Evolutionary conservation across 352 stramenopile genomes (phyloP).

Genomic region (Pythium periplocum): DNA sequence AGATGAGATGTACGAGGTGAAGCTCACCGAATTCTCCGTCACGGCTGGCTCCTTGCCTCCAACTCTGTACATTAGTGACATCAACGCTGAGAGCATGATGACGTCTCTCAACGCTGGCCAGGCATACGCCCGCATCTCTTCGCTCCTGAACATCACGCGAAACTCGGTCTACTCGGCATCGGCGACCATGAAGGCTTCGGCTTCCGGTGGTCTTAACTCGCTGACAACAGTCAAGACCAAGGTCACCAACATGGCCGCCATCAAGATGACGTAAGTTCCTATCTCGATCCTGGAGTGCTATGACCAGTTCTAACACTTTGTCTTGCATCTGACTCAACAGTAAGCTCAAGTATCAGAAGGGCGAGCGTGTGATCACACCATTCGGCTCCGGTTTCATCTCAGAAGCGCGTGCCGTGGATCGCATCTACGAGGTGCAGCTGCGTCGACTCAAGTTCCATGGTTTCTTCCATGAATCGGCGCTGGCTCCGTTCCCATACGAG

Average conservation of each 20-base stretch:
- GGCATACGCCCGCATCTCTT: slow-evolving; percentile 53
- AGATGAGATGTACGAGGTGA: slow-evolving; percentile 27
- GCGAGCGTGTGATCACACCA: slow-evolving; percentile 66
- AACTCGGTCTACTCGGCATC: slow-evolving; percentile 66
- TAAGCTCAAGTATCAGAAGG: slow-evolving; percentile 65
- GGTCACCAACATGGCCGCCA: slow-evolving; percentile 63
- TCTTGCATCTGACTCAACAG: slow-evolving; percentile 15
- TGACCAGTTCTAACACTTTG: too few species aligned
- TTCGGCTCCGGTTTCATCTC: slow-evolving; percentile 80
- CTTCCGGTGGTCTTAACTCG: slow-evolving; percentile 40
- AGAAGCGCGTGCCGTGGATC: slow-evolving; percentile 44
- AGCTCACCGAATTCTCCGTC: slow-evolving; percentile 10
- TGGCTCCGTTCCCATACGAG: slow-evolving; percentile 76
- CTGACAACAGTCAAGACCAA: slow-evolving; percentile 64
- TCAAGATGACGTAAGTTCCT: slow-evolving; percentile 59
- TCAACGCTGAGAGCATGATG: slow-evolving; percentile 24
- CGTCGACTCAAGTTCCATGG: slow-evolving; percentile 65
- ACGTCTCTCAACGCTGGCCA: slow-evolving; percentile 20
- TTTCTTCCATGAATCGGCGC: slow-evolving; percentile 66
- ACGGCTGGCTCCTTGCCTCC: slow-evolving; percentile 8
- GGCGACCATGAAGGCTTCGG: slow-evolving; percentile 58
- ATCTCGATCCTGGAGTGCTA: too few species aligned
- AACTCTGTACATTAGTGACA: slow-evolving; percentile 22
- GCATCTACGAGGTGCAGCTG: slow-evolving; percentile 77
- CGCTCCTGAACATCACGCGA: slow-evolving; percentile 64